phyloP scores from a whole-genome alignment of 75 land plant genomes.

The Cryptomeria japonica region DNA sequence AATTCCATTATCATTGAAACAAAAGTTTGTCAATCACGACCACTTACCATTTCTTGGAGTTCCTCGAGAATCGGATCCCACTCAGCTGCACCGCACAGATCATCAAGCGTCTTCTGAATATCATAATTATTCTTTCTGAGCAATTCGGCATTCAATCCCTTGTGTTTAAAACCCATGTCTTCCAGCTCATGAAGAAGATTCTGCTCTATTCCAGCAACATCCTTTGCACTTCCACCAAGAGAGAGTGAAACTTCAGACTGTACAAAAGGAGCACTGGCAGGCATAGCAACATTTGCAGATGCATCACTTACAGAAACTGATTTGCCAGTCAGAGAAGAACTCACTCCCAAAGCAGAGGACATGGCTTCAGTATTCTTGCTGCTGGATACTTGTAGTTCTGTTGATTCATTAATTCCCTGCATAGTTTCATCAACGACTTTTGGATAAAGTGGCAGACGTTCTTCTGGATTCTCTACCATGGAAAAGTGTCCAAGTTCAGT shows the following conservation, averaged over 20 bases:
- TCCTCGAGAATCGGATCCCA: constrained; percentile 92
- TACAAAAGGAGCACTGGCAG: constrained; percentile 8
- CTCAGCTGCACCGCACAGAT: constrained; percentile 71
- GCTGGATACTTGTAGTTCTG: constrained; percentile 7
- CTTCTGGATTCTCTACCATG: neutral
- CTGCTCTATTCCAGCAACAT: constrained; percentile 22
- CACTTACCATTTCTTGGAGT: constrained; percentile 86
- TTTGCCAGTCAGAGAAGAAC: neutral
- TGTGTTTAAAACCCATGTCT: constrained; percentile 86
- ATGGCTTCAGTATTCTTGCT: neutral
- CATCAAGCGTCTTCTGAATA: constrained; percentile 69
- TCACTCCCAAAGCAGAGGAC: neutral
- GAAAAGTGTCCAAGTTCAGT: constrained; percentile 1
- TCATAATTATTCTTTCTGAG: constrained; percentile 66
- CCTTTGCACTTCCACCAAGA: neutral
- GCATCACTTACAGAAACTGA: neutral
- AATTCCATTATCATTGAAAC: neutral
- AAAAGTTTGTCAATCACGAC: neutral
- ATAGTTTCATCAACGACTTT: neutral
- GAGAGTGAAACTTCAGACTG: neutral
- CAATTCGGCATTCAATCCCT: constrained; percentile 68
- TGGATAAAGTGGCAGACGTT: neutral
- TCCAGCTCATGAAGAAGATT: constrained; percentile 55
- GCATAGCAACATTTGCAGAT: neutral
- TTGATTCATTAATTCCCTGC: constrained; percentile 1